Conservation (phyloP, 2,329 filamentous ascomycete genomes). For the Talaromyces sp. region DNA sequence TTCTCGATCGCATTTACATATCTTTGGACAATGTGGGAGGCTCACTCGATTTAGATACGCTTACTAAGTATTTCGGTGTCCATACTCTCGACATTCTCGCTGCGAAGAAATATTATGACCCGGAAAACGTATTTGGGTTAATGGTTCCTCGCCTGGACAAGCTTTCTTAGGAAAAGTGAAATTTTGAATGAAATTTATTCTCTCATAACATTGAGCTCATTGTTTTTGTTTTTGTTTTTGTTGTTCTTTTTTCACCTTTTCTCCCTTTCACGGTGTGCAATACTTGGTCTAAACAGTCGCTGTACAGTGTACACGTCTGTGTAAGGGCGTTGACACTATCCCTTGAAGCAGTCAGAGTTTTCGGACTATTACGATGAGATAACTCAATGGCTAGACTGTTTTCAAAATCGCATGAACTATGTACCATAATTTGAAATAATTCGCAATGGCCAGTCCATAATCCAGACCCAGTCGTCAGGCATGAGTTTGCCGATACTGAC, state of each 20-base stretch:
- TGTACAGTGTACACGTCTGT: no score
- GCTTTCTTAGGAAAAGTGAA: neutral
- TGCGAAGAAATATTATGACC: conserved; percentile 31
- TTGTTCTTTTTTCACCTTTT: no score
- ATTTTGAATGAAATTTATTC: neutral
- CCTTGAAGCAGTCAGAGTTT: neutral
- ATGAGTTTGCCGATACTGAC: neutral
- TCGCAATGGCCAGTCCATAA: conserved; percentile 6
- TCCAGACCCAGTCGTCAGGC: neutral
- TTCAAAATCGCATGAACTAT: neutral
- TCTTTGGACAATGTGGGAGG: conserved; percentile 21
- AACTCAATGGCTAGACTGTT: no score
- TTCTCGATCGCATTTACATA: conserved; percentile 13
- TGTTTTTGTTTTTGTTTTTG: no score
- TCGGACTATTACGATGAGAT: neutral
- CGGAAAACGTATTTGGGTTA: conserved; percentile 27
- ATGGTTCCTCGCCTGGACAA: conserved; percentile 1
- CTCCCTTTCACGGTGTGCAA: no score
- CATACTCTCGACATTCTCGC: conserved; percentile 22
- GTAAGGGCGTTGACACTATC: neutral
- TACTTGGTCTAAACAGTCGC: no score
- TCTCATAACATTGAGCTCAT: neutral
- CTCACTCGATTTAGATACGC: conserved; percentile 17
- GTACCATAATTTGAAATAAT: neutral
- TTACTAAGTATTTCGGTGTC: conserved; percentile 1